Conservation (phyloP, 1,284 basidiomycete genomes). For the Stereum hirsutum region DNA sequence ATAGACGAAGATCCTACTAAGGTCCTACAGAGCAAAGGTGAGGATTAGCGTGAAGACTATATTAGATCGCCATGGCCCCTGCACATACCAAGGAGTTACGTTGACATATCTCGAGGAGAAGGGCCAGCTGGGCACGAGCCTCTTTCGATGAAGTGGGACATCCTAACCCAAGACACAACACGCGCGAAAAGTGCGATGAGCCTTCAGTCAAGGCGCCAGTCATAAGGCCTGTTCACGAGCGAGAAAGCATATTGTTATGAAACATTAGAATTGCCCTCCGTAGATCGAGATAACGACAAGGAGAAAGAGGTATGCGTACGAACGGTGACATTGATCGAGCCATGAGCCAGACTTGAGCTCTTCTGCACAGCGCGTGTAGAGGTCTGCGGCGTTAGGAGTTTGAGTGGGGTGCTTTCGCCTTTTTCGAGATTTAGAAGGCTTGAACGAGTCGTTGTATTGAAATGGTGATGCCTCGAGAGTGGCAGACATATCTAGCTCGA, state of each 20-base stretch:
- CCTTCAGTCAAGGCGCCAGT: conserved; percentile 21
- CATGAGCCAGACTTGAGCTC: neutral
- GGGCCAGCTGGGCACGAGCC: conserved; percentile 57
- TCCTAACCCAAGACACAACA: conserved; percentile 63
- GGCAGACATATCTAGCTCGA: neutral
- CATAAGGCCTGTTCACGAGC: conserved; percentile 22
- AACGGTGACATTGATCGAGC: conserved; percentile 5
- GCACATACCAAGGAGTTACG: conserved; percentile 47
- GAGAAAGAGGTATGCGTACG: neutral
- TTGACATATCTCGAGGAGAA: conserved; percentile 47
- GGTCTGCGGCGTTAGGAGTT: neutral
- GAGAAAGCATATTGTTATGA: neutral
- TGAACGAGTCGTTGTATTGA: neutral
- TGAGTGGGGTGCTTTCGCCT: neutral
- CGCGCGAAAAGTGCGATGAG: conserved; percentile 14
- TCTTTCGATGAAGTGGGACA: conserved; percentile 52
- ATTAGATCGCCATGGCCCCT: conserved; percentile 9
- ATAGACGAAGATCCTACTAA: conserved; percentile 40
- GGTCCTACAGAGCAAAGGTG: conserved; percentile 28
- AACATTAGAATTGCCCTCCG: neutral
- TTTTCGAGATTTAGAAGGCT: neutral
- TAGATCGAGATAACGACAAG: neutral
- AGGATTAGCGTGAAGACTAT: neutral
- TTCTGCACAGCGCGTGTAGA: conserved; percentile 1
- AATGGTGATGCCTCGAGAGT: neutral